These are phyloP conservation scores for Steccherinum ochraceum DNA, from an alignment of 768 basidiomycete species.

Conservation along the genomic window DNA sequence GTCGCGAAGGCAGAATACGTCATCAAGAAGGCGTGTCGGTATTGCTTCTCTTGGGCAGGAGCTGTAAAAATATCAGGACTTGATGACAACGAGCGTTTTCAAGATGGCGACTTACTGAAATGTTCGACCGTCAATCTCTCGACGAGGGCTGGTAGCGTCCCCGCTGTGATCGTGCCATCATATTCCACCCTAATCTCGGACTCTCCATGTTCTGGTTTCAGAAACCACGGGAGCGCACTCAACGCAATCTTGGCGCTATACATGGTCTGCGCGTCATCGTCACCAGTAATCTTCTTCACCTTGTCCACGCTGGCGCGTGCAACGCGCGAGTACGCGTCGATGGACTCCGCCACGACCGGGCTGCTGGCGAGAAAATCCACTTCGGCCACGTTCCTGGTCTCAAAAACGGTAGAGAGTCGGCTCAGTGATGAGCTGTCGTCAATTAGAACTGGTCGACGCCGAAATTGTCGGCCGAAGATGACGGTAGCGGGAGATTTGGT, in stretches of 20 bases:
- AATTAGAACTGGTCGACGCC: conserved; percentile 31
- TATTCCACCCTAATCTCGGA: conserved; percentile 59
- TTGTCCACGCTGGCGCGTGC: conserved; percentile 25
- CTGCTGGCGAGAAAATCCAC: conserved; percentile 26
- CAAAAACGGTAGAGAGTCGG: conserved; percentile 32
- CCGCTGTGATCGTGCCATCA: conserved; percentile 62
- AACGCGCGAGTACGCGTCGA: conserved; percentile 11
- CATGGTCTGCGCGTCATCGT: conserved; percentile 36
- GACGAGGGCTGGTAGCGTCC: conserved; percentile 65
- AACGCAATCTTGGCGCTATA: conserved; percentile 31
- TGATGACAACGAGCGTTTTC: neutral
- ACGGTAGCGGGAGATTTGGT: neutral
- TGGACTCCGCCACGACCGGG: conserved; percentile 15
- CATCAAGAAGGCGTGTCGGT: conserved; percentile 65
- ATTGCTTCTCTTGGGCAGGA: conserved; percentile 25
- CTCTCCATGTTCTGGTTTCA: conserved; percentile 46
- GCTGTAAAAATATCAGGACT: conserved; percentile 9
- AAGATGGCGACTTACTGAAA: conserved; percentile 40
- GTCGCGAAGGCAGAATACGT: conserved; percentile 80
- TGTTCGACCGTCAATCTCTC: conserved; percentile 62
- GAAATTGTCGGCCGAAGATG: conserved; percentile 20
- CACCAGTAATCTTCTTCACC: conserved; percentile 32
- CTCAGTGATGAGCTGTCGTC: conserved; percentile 31
- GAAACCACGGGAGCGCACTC: conserved; percentile 46
- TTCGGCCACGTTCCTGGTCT: conserved; percentile 28